Evolutionary conservation across 2,329 filamentous ascomycete species (phyloP), one percentile per base, ranked within the genome.

Genomic region (Colletotrichum simmondsii): DNA sequence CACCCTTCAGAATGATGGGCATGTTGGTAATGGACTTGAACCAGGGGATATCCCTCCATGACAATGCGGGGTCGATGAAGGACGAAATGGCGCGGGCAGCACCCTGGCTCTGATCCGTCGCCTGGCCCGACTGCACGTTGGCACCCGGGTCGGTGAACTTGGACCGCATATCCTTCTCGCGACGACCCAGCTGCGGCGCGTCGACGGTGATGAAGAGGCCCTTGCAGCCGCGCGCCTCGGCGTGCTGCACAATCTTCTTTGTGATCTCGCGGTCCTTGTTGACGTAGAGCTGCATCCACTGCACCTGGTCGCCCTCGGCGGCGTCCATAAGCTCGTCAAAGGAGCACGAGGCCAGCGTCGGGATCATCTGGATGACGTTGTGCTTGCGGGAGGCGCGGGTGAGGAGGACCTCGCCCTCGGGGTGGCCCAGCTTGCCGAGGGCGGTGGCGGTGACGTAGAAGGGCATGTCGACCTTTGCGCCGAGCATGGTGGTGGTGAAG

Each of bases 161-260:
- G 76, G 90, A 91, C 52, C 97, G 94, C 97, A 98, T 98, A 82
- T 98, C 97, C 86, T 98, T 99, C 83, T 99, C 97, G 76, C 97
- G 90, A 52, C 97, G 92, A 54, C 97, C 97, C 26, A 99, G 92
- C 83, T 98, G 96, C 6, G 97, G 97, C 65, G 97, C 97, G 82
- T 99, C 97, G 67, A 99, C 97, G 2, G 97, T 99, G 85, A 99
- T 98, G 87, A 99, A 99, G 22, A 99, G 91, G 11, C 93, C 97
- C 84, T 94, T 97, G 88, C 97, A 98, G 32, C 97, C 97, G 69
- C 97, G 92, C 79, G 87, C 87, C 85, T 99, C 97, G 73, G 97
- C 97, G 83, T 98, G 95, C 84, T 96, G 83, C 61, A 99, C 93
- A 77, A 99, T 98, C 75, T 91, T 90, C 83, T 94, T 91, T 10